These are phyloP conservation scores for Tetracladium marchalianum DNA, from an alignment of 495 filamentous ascomycete genomes.

Conservation along the genomic window DNA sequence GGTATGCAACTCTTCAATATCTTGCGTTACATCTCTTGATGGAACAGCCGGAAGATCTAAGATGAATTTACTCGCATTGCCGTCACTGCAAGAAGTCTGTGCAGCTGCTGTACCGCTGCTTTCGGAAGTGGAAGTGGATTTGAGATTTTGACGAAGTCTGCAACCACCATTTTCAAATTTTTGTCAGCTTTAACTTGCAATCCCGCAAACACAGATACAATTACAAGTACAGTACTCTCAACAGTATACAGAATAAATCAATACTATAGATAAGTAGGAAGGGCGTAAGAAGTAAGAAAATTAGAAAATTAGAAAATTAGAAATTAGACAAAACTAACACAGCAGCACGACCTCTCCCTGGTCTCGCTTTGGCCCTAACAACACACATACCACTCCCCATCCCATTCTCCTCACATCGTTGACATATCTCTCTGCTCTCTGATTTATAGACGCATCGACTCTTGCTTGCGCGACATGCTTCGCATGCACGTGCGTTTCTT, in stretches of 20 bases:
- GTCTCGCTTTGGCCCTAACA: constrained; percentile 15
- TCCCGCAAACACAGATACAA: too few relatives aligned
- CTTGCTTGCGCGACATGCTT: constrained; percentile 16
- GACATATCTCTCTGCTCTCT: constrained; percentile 8
- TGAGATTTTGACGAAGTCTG: not conserved
- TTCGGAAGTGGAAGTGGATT: not conserved
- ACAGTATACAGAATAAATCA: too few relatives aligned
- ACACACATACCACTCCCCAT: constrained; percentile 12
- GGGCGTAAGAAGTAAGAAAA: too few relatives aligned
- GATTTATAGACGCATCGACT: constrained; percentile 15
- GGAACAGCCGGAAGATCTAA: constrained; percentile 12
- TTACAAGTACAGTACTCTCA: too few relatives aligned
- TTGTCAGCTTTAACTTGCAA: too few relatives aligned
- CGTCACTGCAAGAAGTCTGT: too few relatives aligned
- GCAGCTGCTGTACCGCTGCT: too few relatives aligned
- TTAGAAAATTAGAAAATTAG: not conserved
- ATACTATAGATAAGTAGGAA: too few relatives aligned
- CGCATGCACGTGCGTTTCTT: constrained; percentile 18
- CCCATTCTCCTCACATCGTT: constrained; percentile 12
- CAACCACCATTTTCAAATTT: not conserved
- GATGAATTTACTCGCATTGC: constrained; percentile 1
- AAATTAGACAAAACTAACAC: constrained; percentile 3
- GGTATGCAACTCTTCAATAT: constrained; percentile 6
- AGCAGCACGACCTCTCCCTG: constrained; percentile 7
- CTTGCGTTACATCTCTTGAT: constrained; percentile 1